Base-by-base conservation (phyloP, 352 stramenopile species). In the Globisporangium paroecandrum region DNA sequence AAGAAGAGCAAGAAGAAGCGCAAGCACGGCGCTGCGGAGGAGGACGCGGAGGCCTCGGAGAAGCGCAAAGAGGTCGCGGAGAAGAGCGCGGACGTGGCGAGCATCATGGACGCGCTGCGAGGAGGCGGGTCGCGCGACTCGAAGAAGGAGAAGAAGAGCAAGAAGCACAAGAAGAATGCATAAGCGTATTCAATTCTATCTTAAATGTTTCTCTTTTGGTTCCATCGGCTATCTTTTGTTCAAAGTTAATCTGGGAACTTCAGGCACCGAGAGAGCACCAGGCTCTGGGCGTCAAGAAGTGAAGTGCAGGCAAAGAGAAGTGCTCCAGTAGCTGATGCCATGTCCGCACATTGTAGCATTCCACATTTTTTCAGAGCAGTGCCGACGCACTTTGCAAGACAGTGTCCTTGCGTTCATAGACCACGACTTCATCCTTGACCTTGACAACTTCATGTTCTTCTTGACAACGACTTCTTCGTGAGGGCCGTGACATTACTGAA, bases 71-170 rank as follows among this genome's bases (percentile, higher is more conserved):
- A 80, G 36, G 66, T 74, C 22, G 73, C 71, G 46, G 75, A 72
- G 25, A 76, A 71, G 0, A 83, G 70, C 70, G 79, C 79, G 8
- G 84, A 92, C 57, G 76, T 92, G n/a, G 62, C 76, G 20, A 78
- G 76, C 54, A 92, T 92, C 69, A 85, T 92, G 80, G 81, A 84
- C 58, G 82, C 75, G 24, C 73, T 92, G 58, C 80, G 81, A n/a
- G 71, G 65, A 57, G 69, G 76, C 0, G 62, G 58, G 20, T 55
- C 47, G 20, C 47, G 47, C 10, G 56, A 38, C 47, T 41, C 38
- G 29, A 69, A 71, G 65, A 69, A 65, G 36, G 69, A 53, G 32
- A 87, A 86, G 60, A 81, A 81, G 38, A 82, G 61, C 55, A 85
- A 82, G 62, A 85, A 83, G 59, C 66, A 71, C 13, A 70, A 70